phyloP scores from a whole-genome alignment of 23 red algal genomes.

The Gracilaria vermiculophylla region DNA sequence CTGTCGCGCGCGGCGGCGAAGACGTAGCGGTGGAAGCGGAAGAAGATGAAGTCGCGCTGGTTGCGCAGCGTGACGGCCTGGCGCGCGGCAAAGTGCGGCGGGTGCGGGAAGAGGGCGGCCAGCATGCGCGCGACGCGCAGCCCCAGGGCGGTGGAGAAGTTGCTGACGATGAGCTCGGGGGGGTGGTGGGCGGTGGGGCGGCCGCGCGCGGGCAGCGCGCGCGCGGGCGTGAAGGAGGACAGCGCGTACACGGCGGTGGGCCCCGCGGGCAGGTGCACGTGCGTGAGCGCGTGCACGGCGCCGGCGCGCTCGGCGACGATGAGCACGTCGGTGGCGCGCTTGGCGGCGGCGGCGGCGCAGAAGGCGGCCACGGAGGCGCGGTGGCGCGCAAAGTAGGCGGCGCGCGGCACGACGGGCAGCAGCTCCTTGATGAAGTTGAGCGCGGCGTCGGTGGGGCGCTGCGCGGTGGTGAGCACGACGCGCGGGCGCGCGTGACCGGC shows the following conservation, averaged over 20 bases:
- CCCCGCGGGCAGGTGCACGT: constrained; percentile 72
- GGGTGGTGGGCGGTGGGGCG: constrained; percentile 33
- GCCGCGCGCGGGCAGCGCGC: constrained; percentile 68
- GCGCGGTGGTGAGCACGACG: constrained; percentile 79
- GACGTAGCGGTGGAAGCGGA: constrained; percentile 91
- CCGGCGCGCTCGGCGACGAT: constrained; percentile 61
- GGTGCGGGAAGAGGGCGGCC: constrained; percentile 77
- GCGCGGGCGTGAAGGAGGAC: constrained; percentile 49
- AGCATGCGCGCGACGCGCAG: constrained; percentile 78
- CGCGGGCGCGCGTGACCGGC: constrained; percentile 47
- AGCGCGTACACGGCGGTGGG: constrained; percentile 85
- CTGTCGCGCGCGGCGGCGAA: constrained; percentile 56
- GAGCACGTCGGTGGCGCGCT: constrained; percentile 74
- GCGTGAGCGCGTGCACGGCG: constrained; percentile 45
- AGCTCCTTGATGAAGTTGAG: constrained; percentile 78
- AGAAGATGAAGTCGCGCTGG: constrained; percentile 98
- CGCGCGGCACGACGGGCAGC: constrained; percentile 64
- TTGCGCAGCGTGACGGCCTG: constrained; percentile 92
- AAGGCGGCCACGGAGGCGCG: constrained; percentile 41
- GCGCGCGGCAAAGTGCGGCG: constrained; percentile 62
- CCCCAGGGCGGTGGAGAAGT: constrained; percentile 86
- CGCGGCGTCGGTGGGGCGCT: constrained; percentile 14
- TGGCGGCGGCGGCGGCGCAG: background rate
- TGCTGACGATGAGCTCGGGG: constrained; percentile 83
- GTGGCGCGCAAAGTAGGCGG: constrained; percentile 73